Percentiles rank a stretch among this genome's conserved stretches.
These are phyloP conservation scores for Osmanthus fragrans DNA, from an alignment of 257 asterid genomes.

Conservation along the genomic window DNA sequence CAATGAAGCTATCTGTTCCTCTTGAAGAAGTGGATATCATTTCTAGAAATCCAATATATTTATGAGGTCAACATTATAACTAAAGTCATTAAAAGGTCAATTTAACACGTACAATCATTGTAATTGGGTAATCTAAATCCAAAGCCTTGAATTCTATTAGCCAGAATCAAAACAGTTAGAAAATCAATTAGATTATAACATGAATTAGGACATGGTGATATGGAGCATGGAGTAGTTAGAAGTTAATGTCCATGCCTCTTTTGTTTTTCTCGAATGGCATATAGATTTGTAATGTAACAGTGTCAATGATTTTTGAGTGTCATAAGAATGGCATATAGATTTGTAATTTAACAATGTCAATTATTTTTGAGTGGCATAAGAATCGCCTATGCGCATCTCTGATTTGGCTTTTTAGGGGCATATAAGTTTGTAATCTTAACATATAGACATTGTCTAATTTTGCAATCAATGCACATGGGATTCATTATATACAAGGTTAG, in stretches of 20 bases:
- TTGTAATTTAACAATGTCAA: not conserved
- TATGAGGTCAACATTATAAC: not conserved
- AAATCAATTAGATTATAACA: not conserved
- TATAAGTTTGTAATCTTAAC: not conserved
- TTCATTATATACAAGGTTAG: not conserved
- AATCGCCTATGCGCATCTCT: not conserved
- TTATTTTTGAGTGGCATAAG: not conserved
- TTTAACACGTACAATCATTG: not conserved
- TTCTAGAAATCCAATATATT: not conserved
- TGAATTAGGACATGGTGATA: not conserved
- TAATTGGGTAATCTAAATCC: not conserved
- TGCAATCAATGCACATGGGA: not conserved
- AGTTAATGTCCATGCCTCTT: not conserved
- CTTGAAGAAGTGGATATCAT: not conserved
- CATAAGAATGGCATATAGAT: not conserved
- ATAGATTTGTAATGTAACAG: not conserved
- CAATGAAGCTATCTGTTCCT: not conserved
- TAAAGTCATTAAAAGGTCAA: not conserved
- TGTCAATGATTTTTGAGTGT: not conserved
- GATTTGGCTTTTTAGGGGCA: not conserved
- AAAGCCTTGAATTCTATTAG: not conserved
- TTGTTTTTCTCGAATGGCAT: not conserved
- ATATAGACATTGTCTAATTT: not conserved
- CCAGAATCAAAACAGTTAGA: not conserved
- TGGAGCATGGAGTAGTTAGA: not conserved